These are phyloP conservation scores for Metschnikowia vanudenii DNA, from an alignment of 805 yeast genomes.

Conservation along the genomic window DNA sequence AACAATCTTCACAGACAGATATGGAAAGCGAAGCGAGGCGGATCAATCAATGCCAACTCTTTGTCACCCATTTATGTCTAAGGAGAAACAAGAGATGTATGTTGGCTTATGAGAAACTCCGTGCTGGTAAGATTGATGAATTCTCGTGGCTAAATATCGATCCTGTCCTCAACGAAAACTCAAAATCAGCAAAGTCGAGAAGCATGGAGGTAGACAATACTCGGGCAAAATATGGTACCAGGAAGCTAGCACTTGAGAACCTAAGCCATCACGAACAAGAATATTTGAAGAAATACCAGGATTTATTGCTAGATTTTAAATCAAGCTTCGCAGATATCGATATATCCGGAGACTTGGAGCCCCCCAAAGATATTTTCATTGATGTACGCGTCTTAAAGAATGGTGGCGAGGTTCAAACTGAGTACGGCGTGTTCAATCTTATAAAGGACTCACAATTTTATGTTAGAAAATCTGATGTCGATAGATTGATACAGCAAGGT, in stretches of 20 bases:
- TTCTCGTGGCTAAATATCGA: conserved; percentile 71
- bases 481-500: conserved; percentile 90
- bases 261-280: conserved; percentile 79
- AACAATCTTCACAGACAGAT: conserved; percentile 24
- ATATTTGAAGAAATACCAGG: conserved; percentile 68
- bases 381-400: conserved; percentile 92
- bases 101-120: conserved; percentile 72
- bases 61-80: conserved; percentile 73
- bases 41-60: conserved; percentile 59
- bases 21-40: conserved; percentile 39
- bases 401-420: conserved; percentile 97
- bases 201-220: neutral
- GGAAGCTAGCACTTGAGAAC: conserved; percentile 39
- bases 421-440: conserved; percentile 90
- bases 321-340: conserved; percentile 82
- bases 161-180: conserved; percentile 28
- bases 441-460: conserved; percentile 93
- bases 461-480: conserved; percentile 92
- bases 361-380: conserved; percentile 88
- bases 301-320: conserved; percentile 70
- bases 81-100: conserved; percentile 87
- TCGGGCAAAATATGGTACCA: conserved; percentile 3
- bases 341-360: conserved; percentile 81
- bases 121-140: conserved; percentile 67
- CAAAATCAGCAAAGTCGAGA: conserved; percentile 1